A percentile compares a stretch with the other conserved stretches of the same genome.
phyloP scores from a whole-genome alignment of 306 rosid genomes.

The Malus asiatica region DNA sequence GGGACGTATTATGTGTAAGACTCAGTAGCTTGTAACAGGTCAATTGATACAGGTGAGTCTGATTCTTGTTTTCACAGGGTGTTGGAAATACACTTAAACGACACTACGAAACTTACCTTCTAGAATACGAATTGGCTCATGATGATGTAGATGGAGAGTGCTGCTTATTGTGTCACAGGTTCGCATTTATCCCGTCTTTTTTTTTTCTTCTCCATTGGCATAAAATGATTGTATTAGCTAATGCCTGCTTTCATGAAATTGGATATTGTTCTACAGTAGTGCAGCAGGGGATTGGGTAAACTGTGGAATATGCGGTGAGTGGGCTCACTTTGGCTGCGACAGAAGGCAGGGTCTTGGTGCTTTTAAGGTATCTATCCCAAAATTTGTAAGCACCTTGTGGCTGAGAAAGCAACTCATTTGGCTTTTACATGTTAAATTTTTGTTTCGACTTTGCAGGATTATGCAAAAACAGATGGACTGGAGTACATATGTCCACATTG shows the following conservation, averaged over 20 bases:
- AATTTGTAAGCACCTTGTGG: neutral
- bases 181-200: constrained; percentile 14
- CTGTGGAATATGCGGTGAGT: constrained; percentile 99
- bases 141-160: constrained; percentile 99
- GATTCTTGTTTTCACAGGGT: constrained; percentile 52
- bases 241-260: constrained; percentile 18
- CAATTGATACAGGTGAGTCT: constrained; percentile 4
- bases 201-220: neutral
- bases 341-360: constrained; percentile 99
- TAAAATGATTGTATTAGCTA: neutral
- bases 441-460: constrained; percentile 59
- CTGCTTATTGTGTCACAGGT: constrained; percentile 99
- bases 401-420: neutral
- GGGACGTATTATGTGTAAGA: neutral
- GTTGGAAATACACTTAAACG: constrained; percentile 98
- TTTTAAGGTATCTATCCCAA: constrained; percentile 62
- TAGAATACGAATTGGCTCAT: constrained; percentile 93
- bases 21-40: neutral
- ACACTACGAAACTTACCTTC: constrained; percentile 96
- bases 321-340: constrained; percentile 99
- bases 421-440: neutral
- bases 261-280: constrained; percentile 62
- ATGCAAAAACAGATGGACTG: constrained; percentile 97
- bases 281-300: constrained; percentile 99
- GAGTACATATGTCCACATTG: constrained; percentile 98